A percentile compares a stretch with the other conserved stretches of the same genome.
Evolutionary conservation across 1,284 basidiomycete species (phyloP).

Genomic region (Pisolithus thermaeus): DNA sequence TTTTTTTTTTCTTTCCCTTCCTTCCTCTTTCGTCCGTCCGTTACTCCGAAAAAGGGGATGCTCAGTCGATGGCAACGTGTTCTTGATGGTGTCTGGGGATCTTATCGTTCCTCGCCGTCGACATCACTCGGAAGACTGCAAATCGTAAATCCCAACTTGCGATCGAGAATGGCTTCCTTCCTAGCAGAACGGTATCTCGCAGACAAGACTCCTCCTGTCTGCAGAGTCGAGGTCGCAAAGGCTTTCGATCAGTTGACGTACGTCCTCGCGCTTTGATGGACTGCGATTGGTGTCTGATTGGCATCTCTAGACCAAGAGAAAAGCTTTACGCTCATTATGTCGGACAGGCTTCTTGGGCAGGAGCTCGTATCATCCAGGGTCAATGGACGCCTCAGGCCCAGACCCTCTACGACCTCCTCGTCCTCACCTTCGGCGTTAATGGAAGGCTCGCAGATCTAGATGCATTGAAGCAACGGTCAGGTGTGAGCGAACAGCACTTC

Average conservation of each 20-base stretch:
- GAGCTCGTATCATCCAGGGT: constrained; percentile 74
- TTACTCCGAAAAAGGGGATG: not conserved
- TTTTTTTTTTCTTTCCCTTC: not conserved
- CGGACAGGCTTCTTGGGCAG: constrained; percentile 70
- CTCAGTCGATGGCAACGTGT: constrained; percentile 2
- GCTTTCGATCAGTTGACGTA: constrained; percentile 67
- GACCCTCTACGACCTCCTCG: constrained; percentile 64
- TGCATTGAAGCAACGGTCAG: constrained; percentile 46
- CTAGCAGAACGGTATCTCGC: constrained; percentile 61
- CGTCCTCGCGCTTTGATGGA: constrained; percentile 4
- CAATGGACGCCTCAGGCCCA: constrained; percentile 66
- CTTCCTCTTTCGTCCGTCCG: not conserved
- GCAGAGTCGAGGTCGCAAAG: constrained; percentile 57
- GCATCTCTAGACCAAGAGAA: constrained; percentile 51
- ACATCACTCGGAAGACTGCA: not conserved
- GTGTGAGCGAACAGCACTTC: constrained; percentile 57
- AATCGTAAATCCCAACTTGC: not conserved
- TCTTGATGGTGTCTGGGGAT: not conserved
- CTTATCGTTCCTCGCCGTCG: constrained; percentile 1
- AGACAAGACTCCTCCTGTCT: constrained; percentile 63
- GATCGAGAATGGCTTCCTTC: constrained; percentile 31
- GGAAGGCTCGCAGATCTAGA: constrained; percentile 54
- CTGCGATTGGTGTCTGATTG: not conserved
- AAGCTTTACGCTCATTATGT: constrained; percentile 73
- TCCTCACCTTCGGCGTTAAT: constrained; percentile 58